Evolutionary conservation across 75 land plant genomes (phyloP).

Genomic region (Ceratopteris richardii): DNA sequence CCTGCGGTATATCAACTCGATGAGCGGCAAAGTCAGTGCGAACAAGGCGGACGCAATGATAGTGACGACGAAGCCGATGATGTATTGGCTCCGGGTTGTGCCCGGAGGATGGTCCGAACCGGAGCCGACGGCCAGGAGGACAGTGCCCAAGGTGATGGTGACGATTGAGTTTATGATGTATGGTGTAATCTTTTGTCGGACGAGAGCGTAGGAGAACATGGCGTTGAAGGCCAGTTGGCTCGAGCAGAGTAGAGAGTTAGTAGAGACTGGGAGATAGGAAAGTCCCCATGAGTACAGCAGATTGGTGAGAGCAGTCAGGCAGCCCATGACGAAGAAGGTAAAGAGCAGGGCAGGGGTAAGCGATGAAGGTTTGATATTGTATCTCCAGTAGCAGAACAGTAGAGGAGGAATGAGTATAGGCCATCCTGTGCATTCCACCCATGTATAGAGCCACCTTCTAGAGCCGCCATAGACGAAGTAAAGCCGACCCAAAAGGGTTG

Average conservation of each 20-base stretch:
- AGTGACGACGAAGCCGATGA: constrained; percentile 33
- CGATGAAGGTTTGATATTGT: background rate
- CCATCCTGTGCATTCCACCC: constrained; percentile 37
- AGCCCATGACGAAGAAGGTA: constrained; percentile 32
- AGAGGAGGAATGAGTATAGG: constrained; percentile 31
- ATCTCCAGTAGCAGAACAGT: background rate
- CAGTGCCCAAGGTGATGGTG: constrained; percentile 38
- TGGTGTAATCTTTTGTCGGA: constrained; percentile 36
- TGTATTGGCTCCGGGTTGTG: constrained; percentile 15
- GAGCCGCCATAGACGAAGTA: constrained; percentile 52
- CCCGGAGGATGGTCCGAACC: constrained; percentile 15
- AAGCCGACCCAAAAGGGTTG: constrained; percentile 38
- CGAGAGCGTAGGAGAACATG: constrained; percentile 43
- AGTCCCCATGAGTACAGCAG: constrained; percentile 40
- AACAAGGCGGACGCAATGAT: constrained; percentile 40
- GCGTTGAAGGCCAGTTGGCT: constrained; percentile 52
- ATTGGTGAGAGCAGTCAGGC: constrained; percentile 18
- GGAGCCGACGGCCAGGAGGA: constrained; percentile 26
- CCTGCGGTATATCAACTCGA: constrained; percentile 31
- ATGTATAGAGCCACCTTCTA: constrained; percentile 49
- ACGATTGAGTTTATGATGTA: constrained; percentile 40
- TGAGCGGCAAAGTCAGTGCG: constrained; percentile 24
- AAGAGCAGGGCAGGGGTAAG: constrained; percentile 6
- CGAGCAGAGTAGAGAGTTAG: constrained; percentile 43
- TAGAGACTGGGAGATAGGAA: constrained; percentile 45